Base-by-base conservation (phyloP, 148 eudicot species). In the Rhododendron vialii region DNA sequence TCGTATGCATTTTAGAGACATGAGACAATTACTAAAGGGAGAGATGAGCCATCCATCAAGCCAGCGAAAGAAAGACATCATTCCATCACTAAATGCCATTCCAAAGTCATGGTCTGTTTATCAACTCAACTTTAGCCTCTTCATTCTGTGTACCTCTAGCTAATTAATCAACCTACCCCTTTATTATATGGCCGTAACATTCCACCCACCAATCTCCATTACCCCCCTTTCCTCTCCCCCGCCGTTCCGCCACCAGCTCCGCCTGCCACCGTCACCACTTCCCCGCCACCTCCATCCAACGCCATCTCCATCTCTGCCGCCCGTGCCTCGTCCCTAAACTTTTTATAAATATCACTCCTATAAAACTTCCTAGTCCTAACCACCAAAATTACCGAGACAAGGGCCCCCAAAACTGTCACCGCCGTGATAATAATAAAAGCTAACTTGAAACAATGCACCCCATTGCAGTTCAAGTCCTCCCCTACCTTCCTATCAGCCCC, bases 341-440 rank as follows among this genome's bases (percentile, higher is more conserved):
- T 90, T 86, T 88, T 88, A 26, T 88, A 90, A 7, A 90, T 90
- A 41, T 90, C 91, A 81, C 91, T 88, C 88, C 81, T 82, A 26
- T 90, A 90, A 82, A 88, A 90, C 59, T 86, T 90, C 76, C 90
- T 83, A 13, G 91, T 90, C 87, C 91, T 88, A 8, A 90, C 12
- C 74, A 90, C 91, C 81, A 90, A 78, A 22, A 86, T 26, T 1
- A 86, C n/a, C 13, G 91, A 88, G 48, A 86, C 90, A 36, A 86
- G 11, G 0, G 90, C 84, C 5, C 91, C 91, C 13, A 90, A 81
- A 10, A 57, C 78, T 0, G 90, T 90, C 75, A 82, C 90, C 0
- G 69, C 88, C 20, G 87, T 75, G 22, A 90, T 88, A 15, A 90
- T 88, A 26, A 90, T 57, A 50, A 90, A 90, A 63, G 91, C 85